These are phyloP conservation scores for Collybia nuda DNA, from an alignment of 768 basidiomycete species.

Conservation along the genomic window DNA sequence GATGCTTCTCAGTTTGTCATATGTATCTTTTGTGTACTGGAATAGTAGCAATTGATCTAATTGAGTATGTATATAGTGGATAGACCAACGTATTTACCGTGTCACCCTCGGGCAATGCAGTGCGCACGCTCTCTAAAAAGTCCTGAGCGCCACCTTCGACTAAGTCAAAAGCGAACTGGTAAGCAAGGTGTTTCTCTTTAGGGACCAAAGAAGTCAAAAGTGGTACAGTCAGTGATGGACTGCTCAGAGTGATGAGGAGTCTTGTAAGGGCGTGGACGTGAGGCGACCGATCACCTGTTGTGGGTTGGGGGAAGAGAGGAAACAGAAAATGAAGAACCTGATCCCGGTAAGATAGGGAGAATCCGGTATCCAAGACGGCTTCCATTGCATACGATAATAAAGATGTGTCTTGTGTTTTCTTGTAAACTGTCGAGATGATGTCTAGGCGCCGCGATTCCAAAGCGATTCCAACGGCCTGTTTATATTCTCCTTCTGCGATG, in stretches of 20 bases:
- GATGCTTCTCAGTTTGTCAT: constrained; percentile 78
- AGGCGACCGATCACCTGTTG: constrained; percentile 68
- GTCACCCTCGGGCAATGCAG: constrained; percentile 65
- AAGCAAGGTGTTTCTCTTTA: constrained; percentile 75
- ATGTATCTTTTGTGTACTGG: constrained; percentile 60
- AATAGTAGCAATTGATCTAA: constrained; percentile 10
- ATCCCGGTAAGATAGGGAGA: constrained; percentile 83
- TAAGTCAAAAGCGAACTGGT: constrained; percentile 95
- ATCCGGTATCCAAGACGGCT: constrained; percentile 86
- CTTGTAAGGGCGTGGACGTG: constrained; percentile 84
- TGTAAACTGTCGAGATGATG: constrained; percentile 76
- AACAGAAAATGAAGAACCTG: constrained; percentile 78
- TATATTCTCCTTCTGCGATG: constrained; percentile 86
- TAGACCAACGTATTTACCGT: constrained; percentile 40
- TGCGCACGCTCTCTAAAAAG: constrained; percentile 78
- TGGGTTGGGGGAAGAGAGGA: constrained; percentile 81
- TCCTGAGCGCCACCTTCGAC: constrained; percentile 94
- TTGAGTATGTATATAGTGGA: background rate
- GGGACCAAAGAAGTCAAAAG: constrained; percentile 72
- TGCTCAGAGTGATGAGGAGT: constrained; percentile 85
- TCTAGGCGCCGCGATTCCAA: constrained; percentile 90
- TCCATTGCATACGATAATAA: constrained; percentile 92
- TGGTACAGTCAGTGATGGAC: constrained; percentile 73
- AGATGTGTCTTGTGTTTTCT: constrained; percentile 69
- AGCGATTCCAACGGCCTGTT: constrained; percentile 96